These are phyloP conservation scores for Brettanomyces sp. DNA, from an alignment of 805 yeast genomes.

Conservation along the genomic window DNA sequence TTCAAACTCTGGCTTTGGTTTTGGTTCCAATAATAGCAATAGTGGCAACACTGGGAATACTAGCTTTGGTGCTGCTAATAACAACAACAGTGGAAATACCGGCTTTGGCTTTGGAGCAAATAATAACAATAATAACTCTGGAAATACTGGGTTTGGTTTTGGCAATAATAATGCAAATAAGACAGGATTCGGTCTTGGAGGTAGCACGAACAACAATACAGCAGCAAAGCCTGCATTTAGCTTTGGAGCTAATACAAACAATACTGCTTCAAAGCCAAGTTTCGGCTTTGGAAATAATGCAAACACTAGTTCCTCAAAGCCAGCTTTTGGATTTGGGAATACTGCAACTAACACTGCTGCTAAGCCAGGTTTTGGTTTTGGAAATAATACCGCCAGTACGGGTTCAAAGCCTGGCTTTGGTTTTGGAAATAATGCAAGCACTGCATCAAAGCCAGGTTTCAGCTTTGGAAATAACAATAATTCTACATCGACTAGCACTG, in stretches of 20 bases:
- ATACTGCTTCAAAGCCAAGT: background rate
- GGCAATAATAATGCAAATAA: background rate
- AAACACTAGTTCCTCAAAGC: background rate
- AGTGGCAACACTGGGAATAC: too few species aligned
- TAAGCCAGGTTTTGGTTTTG: background rate
- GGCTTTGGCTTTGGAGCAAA: too few species aligned
- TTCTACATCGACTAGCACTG: conserved; percentile 1
- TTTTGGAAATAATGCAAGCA: conserved; percentile 2
- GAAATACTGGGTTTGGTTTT: conserved; percentile 18
- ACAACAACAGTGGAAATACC: too few species aligned
- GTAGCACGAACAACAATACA: background rate
- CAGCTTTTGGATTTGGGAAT: background rate
- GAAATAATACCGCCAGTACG: background rate
- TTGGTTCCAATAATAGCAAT: too few species aligned
- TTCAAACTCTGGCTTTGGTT: too few species aligned
- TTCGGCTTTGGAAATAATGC: conserved; percentile 1
- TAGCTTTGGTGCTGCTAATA: too few species aligned
- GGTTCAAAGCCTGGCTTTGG: background rate
- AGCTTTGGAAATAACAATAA: conserved; percentile 16
- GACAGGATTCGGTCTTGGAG: background rate
- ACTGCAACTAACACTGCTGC: background rate
- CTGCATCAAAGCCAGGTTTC: background rate
- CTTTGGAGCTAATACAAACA: background rate
- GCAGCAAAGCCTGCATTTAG: too few species aligned
- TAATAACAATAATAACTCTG: background rate